Base-by-base conservation (phyloP, 2,329 filamentous ascomycete species). In the Coniella vitis region DNA sequence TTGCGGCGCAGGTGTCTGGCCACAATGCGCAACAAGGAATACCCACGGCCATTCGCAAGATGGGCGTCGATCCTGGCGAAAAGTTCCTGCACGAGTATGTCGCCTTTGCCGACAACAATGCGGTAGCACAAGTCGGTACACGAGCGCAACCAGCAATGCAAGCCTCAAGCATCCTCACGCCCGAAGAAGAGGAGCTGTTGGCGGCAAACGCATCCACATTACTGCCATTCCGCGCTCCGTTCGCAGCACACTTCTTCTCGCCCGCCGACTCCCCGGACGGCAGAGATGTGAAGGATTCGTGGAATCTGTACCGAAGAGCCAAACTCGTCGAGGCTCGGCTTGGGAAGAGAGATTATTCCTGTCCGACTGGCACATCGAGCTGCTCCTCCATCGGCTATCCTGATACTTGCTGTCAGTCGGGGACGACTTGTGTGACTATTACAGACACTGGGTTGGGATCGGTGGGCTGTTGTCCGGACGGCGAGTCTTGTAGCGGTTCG, bases 1-100 rank as follows among this genome's bases (percentile, higher is more conserved):
- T 75, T 38, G 61, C 68, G 2, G 64, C 65, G 2, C 66, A 70
- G 39, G 58, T 67, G 13, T 56, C 58, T 2, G 67, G 68, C 29
- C 63, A 64, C 22, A 61, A 60, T 44, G 51, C 56, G 40, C 35
- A 58, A 53, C 48, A 52, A 25, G 54, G 52, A 16, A 56, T 66
- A 5, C 84, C 84, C 0, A 75, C 78, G 1, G 86, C 79, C 1
- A 73, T 90, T 47, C 79, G 78, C 61, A 90, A 90, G 61, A 87
- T 90, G 78, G 73, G 79, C 40, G 72, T 73, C 4, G 82, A 89
- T 60, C 76, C 80, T 43, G 78, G 78, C 52, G 84, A 87, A 61
- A 93, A 88, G 73, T 84, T 91, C 61, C 79, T 83, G 56, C 69
- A 83, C 48, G 76, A 86, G 38, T 84, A 88, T 63, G 83, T 73